phyloP scores from a whole-genome alignment of 345 rosid genomes.

The Eucalyptus rudis region DNA sequence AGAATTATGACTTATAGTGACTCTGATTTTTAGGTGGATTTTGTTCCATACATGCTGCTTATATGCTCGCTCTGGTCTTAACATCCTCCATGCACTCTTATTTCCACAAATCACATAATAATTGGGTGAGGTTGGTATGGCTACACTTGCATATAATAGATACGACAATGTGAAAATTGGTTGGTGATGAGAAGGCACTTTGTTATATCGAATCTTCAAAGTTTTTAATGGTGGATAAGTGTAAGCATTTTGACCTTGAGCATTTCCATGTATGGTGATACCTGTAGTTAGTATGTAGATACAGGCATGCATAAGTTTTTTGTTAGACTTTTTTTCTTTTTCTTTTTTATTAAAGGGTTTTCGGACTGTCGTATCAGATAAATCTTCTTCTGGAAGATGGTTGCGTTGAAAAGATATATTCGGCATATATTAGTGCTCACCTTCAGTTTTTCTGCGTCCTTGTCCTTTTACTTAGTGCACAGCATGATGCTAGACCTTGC shows the following conservation, averaged over 20 bases:
- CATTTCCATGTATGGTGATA: neutral
- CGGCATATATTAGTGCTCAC: neutral
- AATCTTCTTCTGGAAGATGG: neutral
- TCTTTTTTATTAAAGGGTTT: neutral
- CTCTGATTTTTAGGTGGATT: neutral
- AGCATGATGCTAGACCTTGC: neutral
- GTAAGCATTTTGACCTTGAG: neutral
- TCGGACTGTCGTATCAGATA: neutral
- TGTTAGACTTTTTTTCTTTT: neutral
- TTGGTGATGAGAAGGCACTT: neutral
- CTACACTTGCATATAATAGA: neutral
- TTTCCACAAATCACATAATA: neutral
- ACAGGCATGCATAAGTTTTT: neutral
- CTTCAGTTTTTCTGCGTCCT: neutral
- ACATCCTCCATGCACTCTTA: neutral
- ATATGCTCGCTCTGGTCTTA: neutral
- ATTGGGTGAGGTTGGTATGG: neutral
- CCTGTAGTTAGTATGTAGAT: neutral
- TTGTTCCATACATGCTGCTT: neutral
- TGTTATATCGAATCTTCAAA: neutral
- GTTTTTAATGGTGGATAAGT: neutral
- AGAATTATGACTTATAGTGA: rapidly evolving
- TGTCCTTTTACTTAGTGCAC: neutral
- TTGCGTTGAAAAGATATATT: neutral
- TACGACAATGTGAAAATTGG: neutral